Evolutionary conservation across 768 basidiomycete species (phyloP).

Genomic region (Trametes cinnabarina): DNA sequence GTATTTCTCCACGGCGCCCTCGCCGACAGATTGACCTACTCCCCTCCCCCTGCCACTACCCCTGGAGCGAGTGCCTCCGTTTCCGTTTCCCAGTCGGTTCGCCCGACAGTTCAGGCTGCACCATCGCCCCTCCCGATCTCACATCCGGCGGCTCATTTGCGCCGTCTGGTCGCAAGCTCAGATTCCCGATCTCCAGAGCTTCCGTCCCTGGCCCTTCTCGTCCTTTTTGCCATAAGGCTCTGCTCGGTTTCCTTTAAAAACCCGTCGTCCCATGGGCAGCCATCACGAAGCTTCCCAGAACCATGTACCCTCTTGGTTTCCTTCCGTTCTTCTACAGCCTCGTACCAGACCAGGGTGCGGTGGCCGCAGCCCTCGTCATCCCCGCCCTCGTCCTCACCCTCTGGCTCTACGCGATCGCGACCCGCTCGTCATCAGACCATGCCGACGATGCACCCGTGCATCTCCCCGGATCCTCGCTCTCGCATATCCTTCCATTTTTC

Average conservation of each 20-base stretch:
- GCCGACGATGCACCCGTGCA: slow-evolving; percentile 44
- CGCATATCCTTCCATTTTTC: slow-evolving; percentile 67
- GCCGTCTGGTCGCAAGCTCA: slow-evolving; percentile 9
- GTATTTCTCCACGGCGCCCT: slow-evolving; percentile 6
- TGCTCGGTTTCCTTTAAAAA: slow-evolving; percentile 8
- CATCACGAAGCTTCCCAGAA: slow-evolving; percentile 15
- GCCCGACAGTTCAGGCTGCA: background rate
- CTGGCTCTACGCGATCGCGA: slow-evolving; percentile 27
- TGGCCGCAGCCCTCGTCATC: slow-evolving; percentile 34
- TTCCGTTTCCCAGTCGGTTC: background rate
- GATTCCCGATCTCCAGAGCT: slow-evolving; percentile 15
- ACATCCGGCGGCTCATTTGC: slow-evolving; percentile 15
- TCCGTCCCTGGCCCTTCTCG: slow-evolving; percentile 2
- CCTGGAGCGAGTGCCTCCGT: background rate
- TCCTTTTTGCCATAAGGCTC: background rate
- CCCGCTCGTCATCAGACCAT: background rate
- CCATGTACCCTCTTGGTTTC: slow-evolving; percentile 44
- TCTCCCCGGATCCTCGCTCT: slow-evolving; percentile 57
- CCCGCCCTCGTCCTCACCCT: slow-evolving; percentile 40
- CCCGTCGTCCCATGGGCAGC: slow-evolving; percentile 22
- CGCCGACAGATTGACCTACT: background rate
- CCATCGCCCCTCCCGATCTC: slow-evolving; percentile 8
- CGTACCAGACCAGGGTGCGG: slow-evolving; percentile 34
- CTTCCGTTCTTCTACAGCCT: slow-evolving; percentile 38
- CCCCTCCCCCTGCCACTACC: background rate